Evolutionary conservation across 441 rosid genomes (phyloP).

Genomic region (Jatropha multifida): DNA sequence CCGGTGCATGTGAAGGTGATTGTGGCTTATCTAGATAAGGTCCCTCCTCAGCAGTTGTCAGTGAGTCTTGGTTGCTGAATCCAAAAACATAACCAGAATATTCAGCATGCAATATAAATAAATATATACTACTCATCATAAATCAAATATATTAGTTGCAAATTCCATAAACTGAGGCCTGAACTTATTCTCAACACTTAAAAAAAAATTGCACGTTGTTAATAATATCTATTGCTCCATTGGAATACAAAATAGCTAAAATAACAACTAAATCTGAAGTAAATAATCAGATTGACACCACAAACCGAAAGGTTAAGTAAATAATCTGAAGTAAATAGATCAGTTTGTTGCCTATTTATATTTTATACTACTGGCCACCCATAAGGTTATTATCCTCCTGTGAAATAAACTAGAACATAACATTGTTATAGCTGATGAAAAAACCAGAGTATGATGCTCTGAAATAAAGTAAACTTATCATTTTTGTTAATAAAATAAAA

Average conservation of each 20-base stretch:
- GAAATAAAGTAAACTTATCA: neutral
- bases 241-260: neutral
- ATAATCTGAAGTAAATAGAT: neutral
- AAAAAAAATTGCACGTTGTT: neutral
- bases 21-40: conserved; percentile 47
- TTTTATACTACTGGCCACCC: neutral
- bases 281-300: conserved; percentile 1
- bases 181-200: neutral
- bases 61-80: conserved; percentile 48
- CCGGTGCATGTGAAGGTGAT: conserved; percentile 48
- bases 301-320: no score
- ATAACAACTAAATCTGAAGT: neutral
- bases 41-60: conserved; percentile 50
- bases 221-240: neutral
- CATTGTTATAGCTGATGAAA: neutral
- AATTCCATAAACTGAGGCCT: neutral
- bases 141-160: neutral
- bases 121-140: neutral
- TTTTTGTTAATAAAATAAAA: neutral
- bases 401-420: neutral
- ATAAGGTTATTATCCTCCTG: neutral
- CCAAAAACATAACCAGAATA: conserved; percentile 20
- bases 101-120: neutral
- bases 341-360: neutral
- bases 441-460: neutral